These are phyloP conservation scores for Mycena polygramma DNA, from an alignment of 768 basidiomycete species.

Conservation along the genomic window DNA sequence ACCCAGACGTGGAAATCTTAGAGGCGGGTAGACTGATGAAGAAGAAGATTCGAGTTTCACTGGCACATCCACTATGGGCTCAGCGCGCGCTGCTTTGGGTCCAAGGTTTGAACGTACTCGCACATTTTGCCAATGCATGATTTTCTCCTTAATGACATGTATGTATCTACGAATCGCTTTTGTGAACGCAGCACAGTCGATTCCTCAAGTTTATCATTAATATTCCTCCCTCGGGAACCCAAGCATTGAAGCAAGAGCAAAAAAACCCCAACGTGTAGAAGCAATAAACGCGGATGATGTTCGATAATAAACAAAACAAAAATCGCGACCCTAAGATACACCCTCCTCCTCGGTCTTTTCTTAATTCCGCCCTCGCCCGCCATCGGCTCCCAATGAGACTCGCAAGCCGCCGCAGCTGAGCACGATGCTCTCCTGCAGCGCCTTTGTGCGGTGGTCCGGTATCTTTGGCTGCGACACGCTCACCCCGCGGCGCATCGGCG, in stretches of 20 bases:
- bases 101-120: background rate
- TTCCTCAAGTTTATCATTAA: no score
- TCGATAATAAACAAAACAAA: slow-evolving; percentile 6
- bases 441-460: slow-evolving; percentile 64
- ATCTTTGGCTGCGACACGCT: slow-evolving; percentile 58
- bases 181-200: no score
- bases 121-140: background rate
- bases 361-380: background rate
- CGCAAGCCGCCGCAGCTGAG: slow-evolving; percentile 25
- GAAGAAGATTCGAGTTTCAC: background rate
- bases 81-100: background rate
- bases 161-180: no score
- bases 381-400: slow-evolving; percentile 26
- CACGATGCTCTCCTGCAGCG: slow-evolving; percentile 77
- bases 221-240: no score
- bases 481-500: slow-evolving; percentile 41
- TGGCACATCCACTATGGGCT: background rate
- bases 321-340: slow-evolving; percentile 7
- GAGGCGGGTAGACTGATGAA: background rate
- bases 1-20: background rate
- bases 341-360: slow-evolving; percentile 17
- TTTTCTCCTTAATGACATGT: no score
- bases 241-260: no score
- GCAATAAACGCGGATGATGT: no score
- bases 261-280: no score